phyloP scores from a whole-genome alignment of 2,329 filamentous ascomycete species.

The Pseudogymnoascus sp. region DNA sequence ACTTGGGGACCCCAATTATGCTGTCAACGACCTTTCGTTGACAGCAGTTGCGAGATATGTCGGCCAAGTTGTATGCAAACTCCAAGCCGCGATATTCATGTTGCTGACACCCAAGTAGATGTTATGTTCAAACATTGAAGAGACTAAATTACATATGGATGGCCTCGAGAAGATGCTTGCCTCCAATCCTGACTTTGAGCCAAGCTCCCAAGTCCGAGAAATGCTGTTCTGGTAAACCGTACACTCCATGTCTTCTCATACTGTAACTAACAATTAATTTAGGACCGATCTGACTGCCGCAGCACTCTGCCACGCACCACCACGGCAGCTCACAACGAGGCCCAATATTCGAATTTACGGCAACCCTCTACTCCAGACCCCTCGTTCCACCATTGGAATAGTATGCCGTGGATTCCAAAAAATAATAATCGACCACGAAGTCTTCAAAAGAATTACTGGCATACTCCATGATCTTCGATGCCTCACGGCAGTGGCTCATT shows the following conservation, averaged over 20 bases:
- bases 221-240: constrained; percentile 9
- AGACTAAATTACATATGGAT: constrained; percentile 9
- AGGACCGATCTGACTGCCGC: constrained; percentile 9
- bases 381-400: constrained; percentile 8
- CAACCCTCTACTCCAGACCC: background rate
- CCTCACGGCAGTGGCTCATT: constrained; percentile 6
- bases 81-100: background rate
- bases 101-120: background rate
- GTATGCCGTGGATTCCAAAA: constrained; percentile 9
- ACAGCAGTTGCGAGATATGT: background rate
- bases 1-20: background rate
- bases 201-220: constrained; percentile 1
- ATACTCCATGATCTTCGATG: constrained; percentile 10
- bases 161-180: constrained; percentile 8
- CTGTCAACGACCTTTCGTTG: constrained; percentile 7
- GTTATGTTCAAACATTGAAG: background rate
- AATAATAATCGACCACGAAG: background rate
- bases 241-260: background rate
- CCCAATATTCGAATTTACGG: constrained; percentile 9
- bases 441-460: background rate
- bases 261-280: background rate
- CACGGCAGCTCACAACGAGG: background rate
- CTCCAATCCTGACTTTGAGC: background rate
- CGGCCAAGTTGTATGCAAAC: constrained; percentile 7
- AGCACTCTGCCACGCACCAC: background rate